A percentile compares a stretch with the other conserved stretches of the same genome.
phyloP scores from a whole-genome alignment of 192 early-diverging fungal species.

The Chytriomyces hyalinus region DNA sequence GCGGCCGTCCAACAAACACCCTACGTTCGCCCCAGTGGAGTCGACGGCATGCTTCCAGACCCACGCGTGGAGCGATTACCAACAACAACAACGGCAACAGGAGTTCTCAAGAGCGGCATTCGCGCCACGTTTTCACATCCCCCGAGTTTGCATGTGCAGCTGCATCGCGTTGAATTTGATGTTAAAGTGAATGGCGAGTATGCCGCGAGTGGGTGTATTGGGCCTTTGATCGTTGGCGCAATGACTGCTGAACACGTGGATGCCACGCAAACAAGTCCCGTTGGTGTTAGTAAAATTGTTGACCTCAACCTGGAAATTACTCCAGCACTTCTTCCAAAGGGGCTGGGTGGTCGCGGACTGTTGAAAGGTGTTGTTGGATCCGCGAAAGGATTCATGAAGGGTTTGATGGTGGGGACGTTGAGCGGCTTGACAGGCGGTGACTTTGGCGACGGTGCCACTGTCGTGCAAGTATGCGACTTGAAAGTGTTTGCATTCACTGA shows the following conservation, averaged over 20 bases:
- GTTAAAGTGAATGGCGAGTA: conserved; percentile 16
- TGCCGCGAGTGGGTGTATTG: neutral
- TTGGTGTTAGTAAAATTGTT: too few species aligned
- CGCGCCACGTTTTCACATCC: conserved; percentile 19
- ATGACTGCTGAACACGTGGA: too few species aligned
- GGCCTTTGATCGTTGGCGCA: neutral
- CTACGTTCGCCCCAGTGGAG: neutral
- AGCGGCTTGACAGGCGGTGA: conserved; percentile 28
- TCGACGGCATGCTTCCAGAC: conserved; percentile 10
- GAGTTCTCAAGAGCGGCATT: neutral
- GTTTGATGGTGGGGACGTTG: conserved; percentile 10
- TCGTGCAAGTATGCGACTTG: conserved; percentile 7
- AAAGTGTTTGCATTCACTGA: conserved; percentile 7
- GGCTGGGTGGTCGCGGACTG: neutral
- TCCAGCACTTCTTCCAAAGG: neutral
- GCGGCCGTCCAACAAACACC: neutral
- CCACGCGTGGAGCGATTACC: neutral
- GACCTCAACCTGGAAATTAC: conserved; percentile 10
- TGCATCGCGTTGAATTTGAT: conserved; percentile 16
- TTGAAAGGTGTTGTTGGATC: neutral
- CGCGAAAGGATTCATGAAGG: conserved; percentile 22
- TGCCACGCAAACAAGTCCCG: neutral
- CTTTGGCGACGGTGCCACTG: conserved; percentile 23
- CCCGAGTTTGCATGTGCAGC: neutral
- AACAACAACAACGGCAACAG: neutral